These are phyloP conservation scores for Musa schizocarpa DNA, from an alignment of 176 grass and related monocot species.

Conservation along the genomic window DNA sequence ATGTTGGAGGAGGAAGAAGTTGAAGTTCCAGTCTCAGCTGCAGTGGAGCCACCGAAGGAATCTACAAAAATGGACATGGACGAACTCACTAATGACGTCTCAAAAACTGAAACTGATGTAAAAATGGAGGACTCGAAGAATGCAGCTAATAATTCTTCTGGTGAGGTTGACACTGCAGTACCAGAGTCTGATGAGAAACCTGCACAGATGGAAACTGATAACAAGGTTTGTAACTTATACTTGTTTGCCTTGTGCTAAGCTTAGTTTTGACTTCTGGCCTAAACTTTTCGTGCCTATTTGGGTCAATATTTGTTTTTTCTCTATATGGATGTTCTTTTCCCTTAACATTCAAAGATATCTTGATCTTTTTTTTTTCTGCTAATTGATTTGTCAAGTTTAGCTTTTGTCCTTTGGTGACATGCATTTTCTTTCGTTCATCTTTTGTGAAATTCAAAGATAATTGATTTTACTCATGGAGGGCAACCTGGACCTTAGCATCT, in stretches of 20 bases:
- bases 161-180: slow-evolving; percentile 52
- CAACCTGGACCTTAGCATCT: too few relatives aligned
- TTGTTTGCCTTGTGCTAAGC: background rate
- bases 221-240: slow-evolving; percentile 37
- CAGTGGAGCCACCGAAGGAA: slow-evolving; percentile 38
- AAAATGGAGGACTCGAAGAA: background rate
- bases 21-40: slow-evolving; percentile 49
- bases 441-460: background rate
- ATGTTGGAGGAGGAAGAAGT: slow-evolving; percentile 86
- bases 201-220: slow-evolving; percentile 82
- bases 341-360: too few relatives aligned
- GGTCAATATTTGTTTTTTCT: background rate
- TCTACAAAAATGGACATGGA: slow-evolving; percentile 65
- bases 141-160: background rate
- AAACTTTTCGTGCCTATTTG: background rate
- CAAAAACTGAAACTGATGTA: slow-evolving; percentile 15
- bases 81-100: slow-evolving; percentile 29
- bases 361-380: too few relatives aligned
- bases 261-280: too few relatives aligned
- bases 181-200: slow-evolving; percentile 49
- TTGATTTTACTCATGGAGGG: too few relatives aligned
- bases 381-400: too few relatives aligned
- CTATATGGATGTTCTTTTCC: background rate
- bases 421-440: too few relatives aligned
- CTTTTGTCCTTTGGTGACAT: too few relatives aligned